phyloP scores from a whole-genome alignment of 495 filamentous ascomycete genomes.

The Ramalina intermedia region DNA sequence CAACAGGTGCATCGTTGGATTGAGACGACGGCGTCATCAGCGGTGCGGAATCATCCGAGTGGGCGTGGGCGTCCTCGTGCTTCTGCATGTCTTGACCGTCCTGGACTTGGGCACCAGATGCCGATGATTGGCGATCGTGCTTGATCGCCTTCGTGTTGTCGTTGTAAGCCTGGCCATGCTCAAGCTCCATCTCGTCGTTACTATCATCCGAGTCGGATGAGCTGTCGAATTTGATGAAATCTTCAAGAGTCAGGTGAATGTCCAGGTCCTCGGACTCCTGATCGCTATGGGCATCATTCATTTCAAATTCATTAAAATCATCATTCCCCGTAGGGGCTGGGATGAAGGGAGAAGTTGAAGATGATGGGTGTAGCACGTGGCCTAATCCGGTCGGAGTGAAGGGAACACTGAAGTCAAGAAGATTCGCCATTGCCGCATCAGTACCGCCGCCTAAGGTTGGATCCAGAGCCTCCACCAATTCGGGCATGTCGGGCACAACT shows the following conservation, averaged over 20 bases:
- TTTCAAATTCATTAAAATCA: slow-evolving; percentile 6
- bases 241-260: neutral
- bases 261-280: slow-evolving; percentile 4
- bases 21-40: slow-evolving; percentile 1
- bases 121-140: neutral
- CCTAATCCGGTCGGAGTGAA: neutral
- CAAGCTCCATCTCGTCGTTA: neutral
- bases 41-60: neutral
- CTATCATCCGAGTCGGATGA: neutral
- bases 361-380: neutral
- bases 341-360: neutral
- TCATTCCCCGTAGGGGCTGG: neutral
- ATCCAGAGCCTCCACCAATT: neutral
- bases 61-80: neutral
- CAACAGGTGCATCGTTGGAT: neutral
- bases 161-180: neutral
- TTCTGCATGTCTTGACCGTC: no score
- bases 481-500: neutral
- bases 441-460: neutral
- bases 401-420: neutral
- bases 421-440: neutral
- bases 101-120: no score
- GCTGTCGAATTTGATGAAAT: neutral
- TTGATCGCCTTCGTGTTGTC: neutral
- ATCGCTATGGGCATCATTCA: neutral